Evolutionary conservation across 192 early-diverging fungal species (phyloP).

Genomic region (Rhizophagus clarus): DNA sequence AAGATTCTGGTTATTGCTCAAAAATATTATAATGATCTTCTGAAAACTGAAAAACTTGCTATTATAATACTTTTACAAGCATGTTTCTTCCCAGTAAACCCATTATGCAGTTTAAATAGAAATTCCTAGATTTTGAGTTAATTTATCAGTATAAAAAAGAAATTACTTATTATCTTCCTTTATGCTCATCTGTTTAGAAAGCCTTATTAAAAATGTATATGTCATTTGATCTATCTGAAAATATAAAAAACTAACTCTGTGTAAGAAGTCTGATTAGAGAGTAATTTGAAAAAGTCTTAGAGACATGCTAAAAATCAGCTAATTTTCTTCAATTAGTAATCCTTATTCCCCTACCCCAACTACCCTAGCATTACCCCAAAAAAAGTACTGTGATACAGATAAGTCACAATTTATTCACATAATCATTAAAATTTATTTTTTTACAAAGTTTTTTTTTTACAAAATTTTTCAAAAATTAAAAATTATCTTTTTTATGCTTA

Average conservation of each 20-base stretch:
- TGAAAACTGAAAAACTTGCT: too few relatives aligned
- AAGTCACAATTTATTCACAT: too few relatives aligned
- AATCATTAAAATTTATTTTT: too few relatives aligned
- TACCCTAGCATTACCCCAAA: too few relatives aligned
- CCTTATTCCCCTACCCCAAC: too few relatives aligned
- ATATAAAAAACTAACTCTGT: constrained; percentile 30
- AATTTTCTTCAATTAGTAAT: too few relatives aligned
- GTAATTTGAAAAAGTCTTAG: constrained; percentile 35
- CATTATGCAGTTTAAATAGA: constrained; percentile 33
- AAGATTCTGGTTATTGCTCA: constrained; percentile 11
- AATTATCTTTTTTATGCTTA: too few relatives aligned
- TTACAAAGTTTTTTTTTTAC: too few relatives aligned
- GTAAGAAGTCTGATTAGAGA: constrained; percentile 29
- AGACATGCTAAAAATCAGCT: too few relatives aligned
- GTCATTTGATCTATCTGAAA: constrained; percentile 30
- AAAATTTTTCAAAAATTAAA: too few relatives aligned
- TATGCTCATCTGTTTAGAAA: constrained; percentile 34
- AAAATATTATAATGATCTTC: too few relatives aligned
- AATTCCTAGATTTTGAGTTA: constrained; percentile 36
- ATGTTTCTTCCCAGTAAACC: constrained; percentile 34
- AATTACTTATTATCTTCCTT: constrained; percentile 30
- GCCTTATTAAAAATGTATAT: constrained; percentile 40
- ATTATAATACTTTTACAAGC: constrained; percentile 28
- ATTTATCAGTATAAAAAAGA: constrained; percentile 38
- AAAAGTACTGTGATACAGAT: too few relatives aligned